Evolutionary conservation across 495 filamentous ascomycete species (phyloP), one percentile per base, ranked within the genome.

Genomic region (Aspergillus avenaceus): DNA sequence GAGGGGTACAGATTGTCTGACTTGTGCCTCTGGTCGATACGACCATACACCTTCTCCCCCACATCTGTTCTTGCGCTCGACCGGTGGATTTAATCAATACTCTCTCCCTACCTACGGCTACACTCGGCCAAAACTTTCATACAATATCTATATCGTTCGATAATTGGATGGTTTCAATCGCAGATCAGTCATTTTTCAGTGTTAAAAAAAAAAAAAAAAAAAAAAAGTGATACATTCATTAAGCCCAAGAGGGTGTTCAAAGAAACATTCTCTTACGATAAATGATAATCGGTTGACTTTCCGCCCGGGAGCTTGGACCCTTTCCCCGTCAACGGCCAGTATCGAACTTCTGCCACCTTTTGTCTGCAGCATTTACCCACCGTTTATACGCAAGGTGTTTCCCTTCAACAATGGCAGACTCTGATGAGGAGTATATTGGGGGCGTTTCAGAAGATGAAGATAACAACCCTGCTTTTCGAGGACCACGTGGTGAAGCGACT

Each of bases 391-490:
- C 31, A 13, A 34, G 5, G 5, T 7, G 9, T 1, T 24, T 37
- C 47, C 23, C 8, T 8, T 43, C 24, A 12, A 8, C 16, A 27
- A 75, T 75, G 72, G 70, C 70, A 12, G 72, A 74, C 53, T 92
- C 86, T 49, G 84, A 97, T 61, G 87, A 84, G 55, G 91, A 96
- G 55, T 96, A 90, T 63, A 79, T 91, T 54, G 84, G 81, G 45
- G 82, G 83, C 45, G 71, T 79, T 46, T 90, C 89, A 5, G 90
- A 90, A 56, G 91, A 96, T 60, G 91, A 93, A 43, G 87, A 90
- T 61, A 87, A 91, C 27, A 76, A 83, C 47, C 71, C 71, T 54
- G 69, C 76, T 50, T 70, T 78, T 60, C 67, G 67, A 55, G 70
- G 78, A 27, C 66, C 73, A 22, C 53, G 70, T 42, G 59, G 64